Evolutionary conservation across 2,329 filamentous ascomycete species (phyloP), one percentile per base, ranked within the genome.

Genomic region (Penicillium aurantiogriseum): DNA sequence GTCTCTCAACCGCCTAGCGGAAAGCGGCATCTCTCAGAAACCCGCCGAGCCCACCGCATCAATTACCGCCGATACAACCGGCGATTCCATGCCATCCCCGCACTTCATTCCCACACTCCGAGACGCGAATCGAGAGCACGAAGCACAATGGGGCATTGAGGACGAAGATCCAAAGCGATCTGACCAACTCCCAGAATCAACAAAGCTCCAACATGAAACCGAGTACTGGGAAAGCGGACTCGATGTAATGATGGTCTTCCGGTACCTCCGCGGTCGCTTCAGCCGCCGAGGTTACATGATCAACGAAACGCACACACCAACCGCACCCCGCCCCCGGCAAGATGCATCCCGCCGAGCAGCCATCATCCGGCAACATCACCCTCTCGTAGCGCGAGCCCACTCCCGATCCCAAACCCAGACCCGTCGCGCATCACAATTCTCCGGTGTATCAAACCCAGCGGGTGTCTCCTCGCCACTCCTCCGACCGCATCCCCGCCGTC

Each of bases 181-280:
- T 1, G 65, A 67, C 17, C 56, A 75, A 40, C 44, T 76, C 17
- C 72, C 75, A 9, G 72, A 78, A 49, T 69, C 73, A 7, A 60
- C 71, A 23, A 74, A 74, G 9, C 61, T 80, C 35, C 77, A 90
- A 66, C 73, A 76, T 46, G 84, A 86, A 57, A 79, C 79, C 23
- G 90, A 94, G 36, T 94, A 96, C 70, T 99, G 94, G 94, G 92
- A 97, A 75, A 87, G 88, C 59, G 90, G 96, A 53, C 83, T 97
- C 5, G 92, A 97, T 69, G 85, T 97, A 63, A 90, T 89, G 70
- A 89, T 96, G 72, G 90, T 97, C 35, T 97, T 97, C 78, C 86
- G 88, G 48, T 97, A 94, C 70, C 82, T 96, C 31, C 85, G 88
- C 57, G 89, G 85, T 19, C 87, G 90, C 58, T 93, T 96, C 73